These are phyloP conservation scores for Pisolithus marmoratus DNA, from an alignment of 768 basidiomycete species.

Conservation along the genomic window DNA sequence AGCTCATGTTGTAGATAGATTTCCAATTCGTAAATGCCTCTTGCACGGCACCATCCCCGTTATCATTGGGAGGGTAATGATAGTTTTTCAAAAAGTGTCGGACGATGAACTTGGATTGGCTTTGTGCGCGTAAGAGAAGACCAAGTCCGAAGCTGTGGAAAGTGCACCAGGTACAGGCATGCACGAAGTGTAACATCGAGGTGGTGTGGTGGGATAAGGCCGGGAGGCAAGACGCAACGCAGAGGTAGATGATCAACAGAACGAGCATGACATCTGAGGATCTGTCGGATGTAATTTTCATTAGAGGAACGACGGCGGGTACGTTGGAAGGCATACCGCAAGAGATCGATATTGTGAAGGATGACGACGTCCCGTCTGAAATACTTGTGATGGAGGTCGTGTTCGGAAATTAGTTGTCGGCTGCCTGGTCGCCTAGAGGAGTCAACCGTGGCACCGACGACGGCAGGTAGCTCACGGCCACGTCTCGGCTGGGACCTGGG, in stretches of 20 bases:
- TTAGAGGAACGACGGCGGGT: constrained; percentile 10
- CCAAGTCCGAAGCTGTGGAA: constrained; percentile 90
- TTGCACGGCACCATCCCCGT: constrained; percentile 70
- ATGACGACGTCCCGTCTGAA: constrained; percentile 85
- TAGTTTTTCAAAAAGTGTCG: constrained; percentile 94
- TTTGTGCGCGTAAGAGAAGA: constrained; percentile 78
- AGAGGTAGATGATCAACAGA: constrained; percentile 65
- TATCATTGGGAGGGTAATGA: constrained; percentile 70
- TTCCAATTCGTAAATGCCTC: constrained; percentile 98
- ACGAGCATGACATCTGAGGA: constrained; percentile 80
- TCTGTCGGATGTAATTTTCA: constrained; percentile 37
- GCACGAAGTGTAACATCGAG: constrained; percentile 69
- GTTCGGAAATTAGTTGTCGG: constrained; percentile 49
- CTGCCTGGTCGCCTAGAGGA: constrained; percentile 1
- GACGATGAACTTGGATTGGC: constrained; percentile 82
- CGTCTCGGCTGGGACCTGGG: constrained; percentile 7
- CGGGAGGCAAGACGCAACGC: constrained; percentile 56
- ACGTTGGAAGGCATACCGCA: constrained; percentile 51
- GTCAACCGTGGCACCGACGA: constrained; percentile 4
- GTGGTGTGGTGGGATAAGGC: constrained; percentile 41
- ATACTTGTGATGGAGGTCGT: constrained; percentile 86
- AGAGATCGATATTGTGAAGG: constrained; percentile 74
- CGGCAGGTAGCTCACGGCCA: background rate
- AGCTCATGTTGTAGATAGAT: constrained; percentile 81
- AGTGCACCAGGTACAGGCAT: constrained; percentile 80